A percentile compares a stretch with the other conserved stretches of the same genome.
Evolutionary conservation across 768 basidiomycete species (phyloP).

Genomic region (Xerocomus potaroensis): DNA sequence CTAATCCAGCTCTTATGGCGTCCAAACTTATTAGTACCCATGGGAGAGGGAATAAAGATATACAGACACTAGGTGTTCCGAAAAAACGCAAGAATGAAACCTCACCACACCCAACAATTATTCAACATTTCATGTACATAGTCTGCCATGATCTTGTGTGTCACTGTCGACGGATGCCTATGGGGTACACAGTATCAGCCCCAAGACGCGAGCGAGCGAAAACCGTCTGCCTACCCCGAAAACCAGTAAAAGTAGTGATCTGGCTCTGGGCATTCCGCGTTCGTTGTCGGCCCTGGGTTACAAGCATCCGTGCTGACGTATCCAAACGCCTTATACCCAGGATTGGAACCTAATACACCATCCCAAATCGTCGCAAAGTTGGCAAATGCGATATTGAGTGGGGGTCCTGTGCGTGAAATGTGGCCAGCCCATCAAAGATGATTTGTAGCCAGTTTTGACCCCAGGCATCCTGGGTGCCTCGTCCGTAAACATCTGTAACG

Average conservation of each 20-base stretch:
- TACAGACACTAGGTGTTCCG: background rate
- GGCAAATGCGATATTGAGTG: slow-evolving; percentile 41
- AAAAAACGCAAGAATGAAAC: background rate
- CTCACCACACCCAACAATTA: slow-evolving; percentile 23
- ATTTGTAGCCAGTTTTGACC: slow-evolving; percentile 48
- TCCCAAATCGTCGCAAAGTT: slow-evolving; percentile 50
- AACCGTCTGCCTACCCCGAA: slow-evolving; percentile 38
- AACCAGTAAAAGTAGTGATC: slow-evolving; percentile 55
- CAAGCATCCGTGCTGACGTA: slow-evolving; percentile 40
- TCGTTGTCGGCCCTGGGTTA: slow-evolving; percentile 32
- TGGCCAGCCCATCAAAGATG: slow-evolving; percentile 39
- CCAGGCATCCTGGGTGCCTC: slow-evolving; percentile 35
- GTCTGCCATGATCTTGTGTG: slow-evolving; percentile 50
- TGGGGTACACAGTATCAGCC: background rate
- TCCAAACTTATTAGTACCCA: no score
- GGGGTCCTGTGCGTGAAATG: slow-evolving; percentile 30
- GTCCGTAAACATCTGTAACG: slow-evolving; percentile 48
- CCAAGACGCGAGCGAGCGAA: background rate
- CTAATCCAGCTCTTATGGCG: no score
- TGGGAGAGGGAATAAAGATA: no score
- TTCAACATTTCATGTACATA: slow-evolving; percentile 41
- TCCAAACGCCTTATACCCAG: slow-evolving; percentile 47
- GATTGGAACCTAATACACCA: slow-evolving; percentile 40
- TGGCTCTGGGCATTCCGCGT: slow-evolving; percentile 36
- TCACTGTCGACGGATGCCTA: slow-evolving; percentile 50